phyloP scores from a whole-genome alignment of 129 eudicot genomes.

The Lactuca saligna region DNA sequence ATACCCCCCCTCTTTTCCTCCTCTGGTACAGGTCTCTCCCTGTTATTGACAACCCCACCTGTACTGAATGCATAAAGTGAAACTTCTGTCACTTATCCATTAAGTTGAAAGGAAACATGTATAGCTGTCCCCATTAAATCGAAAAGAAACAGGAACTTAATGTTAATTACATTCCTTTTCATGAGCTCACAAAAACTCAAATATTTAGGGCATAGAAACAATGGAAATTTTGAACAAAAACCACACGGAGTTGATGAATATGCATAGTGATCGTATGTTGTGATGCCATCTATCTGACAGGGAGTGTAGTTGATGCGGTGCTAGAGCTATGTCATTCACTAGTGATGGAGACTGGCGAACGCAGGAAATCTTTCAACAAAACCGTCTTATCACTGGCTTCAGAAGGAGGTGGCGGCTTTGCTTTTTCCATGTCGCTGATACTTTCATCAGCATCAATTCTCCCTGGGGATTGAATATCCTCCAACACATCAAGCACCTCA shows the following conservation, averaged over 20 bases:
- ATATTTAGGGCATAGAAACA: no score
- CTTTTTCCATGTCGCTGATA: not conserved
- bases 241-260: no score
- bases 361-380: conserved; percentile 36
- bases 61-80: no score
- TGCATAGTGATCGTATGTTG: no score
- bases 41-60: not conserved
- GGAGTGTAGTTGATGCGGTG: conserved; percentile 43
- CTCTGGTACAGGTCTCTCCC: no score
- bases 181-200: no score
- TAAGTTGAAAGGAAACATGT: no score
- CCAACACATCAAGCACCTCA: conserved; percentile 51
- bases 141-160: no score
- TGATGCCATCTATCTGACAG: conserved; percentile 21
- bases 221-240: no score
- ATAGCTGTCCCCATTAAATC: no score
- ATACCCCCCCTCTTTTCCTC: not conserved
- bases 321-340: conserved; percentile 49
- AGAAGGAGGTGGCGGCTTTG: conserved; percentile 38
- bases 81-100: no score
- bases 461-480: conserved; percentile 40
- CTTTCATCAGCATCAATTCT: conserved; percentile 7
- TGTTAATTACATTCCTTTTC: no score
- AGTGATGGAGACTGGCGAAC: conserved; percentile 51
- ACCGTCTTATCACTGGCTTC: conserved; percentile 45